Evolutionary conservation across 2,329 filamentous ascomycete species (phyloP), one percentile per base, ranked within the genome.

Genomic region (Arthrobotrys iridis): DNA sequence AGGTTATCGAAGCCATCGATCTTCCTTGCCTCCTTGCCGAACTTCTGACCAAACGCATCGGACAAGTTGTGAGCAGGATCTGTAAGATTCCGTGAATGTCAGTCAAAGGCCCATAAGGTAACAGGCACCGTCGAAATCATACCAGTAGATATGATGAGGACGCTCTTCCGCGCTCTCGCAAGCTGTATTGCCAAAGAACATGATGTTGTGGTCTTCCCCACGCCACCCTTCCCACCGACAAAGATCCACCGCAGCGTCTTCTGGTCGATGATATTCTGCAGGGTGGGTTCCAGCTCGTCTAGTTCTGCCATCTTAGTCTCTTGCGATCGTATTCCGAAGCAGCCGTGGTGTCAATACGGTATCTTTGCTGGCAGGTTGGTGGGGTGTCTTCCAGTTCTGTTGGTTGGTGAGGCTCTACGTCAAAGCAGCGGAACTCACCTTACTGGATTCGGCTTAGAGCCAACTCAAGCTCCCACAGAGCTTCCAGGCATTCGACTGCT

Each of bases 161-260:
- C 95, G 77, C 92, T 96, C 84, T 94, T 94, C 84, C 95, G 93
- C 80, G 93, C 93, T 83, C 91, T 93, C 80, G 95, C 93, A 78
- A 99, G 92, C 84, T 99, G 95, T 82, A 99, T 98, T 77, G 95
- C 95, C 78, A 99, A 91, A 7, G 94, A 97, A 85, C 95, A 99
- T 5, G 94, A 98, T 13, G 95, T 99, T n/a, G 95, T 99, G 26
- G 95, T 99, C 86, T 99, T 99, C 83, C 95, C 95, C 48, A 99
- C 95, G 82, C 95, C 95, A 81, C 95, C 95, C 85, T 99, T 99
- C 79, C 95, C 95, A 80, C 95, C 95, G 75, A 99, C 95, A 81
- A 99, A 99, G 84, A 99, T 96, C 95, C 95, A 99, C 82, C 95
- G 92, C 66, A 99, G 89, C 33, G 92, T 90, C 83, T 93, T 93